Evolutionary conservation across 1,284 basidiomycete species (phyloP).

Genomic region (Cystobasidium slooffiae): DNA sequence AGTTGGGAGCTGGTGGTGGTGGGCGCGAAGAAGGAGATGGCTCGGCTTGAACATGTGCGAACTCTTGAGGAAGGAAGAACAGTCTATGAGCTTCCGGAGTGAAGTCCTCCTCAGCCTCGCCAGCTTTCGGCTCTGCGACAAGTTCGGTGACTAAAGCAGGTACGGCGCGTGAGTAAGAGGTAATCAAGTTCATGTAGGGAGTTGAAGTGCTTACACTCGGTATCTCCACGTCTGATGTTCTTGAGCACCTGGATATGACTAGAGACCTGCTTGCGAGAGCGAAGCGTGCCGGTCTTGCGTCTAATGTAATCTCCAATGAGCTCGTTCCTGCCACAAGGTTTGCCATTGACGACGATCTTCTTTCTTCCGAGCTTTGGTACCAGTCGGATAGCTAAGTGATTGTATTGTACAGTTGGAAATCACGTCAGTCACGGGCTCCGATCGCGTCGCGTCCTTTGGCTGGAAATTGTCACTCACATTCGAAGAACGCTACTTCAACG

Average conservation of each 20-base stretch:
- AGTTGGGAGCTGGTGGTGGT: constrained; percentile 10
- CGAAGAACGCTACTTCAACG: constrained; percentile 59
- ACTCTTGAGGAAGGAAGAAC: constrained; percentile 45
- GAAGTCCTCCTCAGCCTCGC: constrained; percentile 48
- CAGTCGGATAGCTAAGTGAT: constrained; percentile 55
- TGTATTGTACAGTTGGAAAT: not conserved
- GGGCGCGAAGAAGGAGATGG: constrained; percentile 33
- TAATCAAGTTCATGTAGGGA: not conserved
- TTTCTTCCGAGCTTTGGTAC: constrained; percentile 60
- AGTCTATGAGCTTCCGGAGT: constrained; percentile 46
- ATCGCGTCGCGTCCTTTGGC: constrained; percentile 12
- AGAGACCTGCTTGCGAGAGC: constrained; percentile 58
- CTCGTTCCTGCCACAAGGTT: constrained; percentile 62
- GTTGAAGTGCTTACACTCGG: constrained; percentile 50
- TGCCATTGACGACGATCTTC: constrained; percentile 61
- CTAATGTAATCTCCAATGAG: constrained; percentile 62
- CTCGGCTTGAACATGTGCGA: constrained; percentile 33
- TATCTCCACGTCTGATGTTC: constrained; percentile 57
- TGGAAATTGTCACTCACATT: constrained; percentile 49
- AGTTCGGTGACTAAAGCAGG: constrained; percentile 48
- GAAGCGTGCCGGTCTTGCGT: constrained; percentile 58
- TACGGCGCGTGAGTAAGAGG: not conserved
- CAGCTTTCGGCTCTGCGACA: constrained; percentile 47
- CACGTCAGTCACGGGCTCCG: not conserved
- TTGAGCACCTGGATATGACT: constrained; percentile 58